phyloP scores from a whole-genome alignment of 176 grass and related monocot genomes.

The Oryza officinalis region DNA sequence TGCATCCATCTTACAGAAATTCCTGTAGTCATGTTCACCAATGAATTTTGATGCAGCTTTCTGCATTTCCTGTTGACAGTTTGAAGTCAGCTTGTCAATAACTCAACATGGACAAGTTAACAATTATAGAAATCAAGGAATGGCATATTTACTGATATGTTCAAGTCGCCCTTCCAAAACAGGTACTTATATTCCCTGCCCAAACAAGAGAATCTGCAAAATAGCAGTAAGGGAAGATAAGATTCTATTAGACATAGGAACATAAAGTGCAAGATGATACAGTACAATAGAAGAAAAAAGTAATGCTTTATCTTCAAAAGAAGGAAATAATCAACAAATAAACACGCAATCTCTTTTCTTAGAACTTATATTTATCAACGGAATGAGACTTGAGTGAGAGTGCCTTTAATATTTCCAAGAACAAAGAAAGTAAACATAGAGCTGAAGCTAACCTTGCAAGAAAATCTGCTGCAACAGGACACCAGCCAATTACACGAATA shows the following conservation, averaged over 20 bases:
- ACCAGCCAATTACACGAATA: slow-evolving; percentile 91
- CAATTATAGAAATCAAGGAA: slow-evolving; percentile 25
- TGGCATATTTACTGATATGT: slow-evolving; percentile 60
- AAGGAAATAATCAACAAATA: background rate
- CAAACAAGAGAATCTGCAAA: slow-evolving; percentile 90
- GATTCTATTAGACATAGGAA: background rate
- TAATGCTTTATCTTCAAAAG: background rate
- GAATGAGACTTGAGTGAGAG: background rate
- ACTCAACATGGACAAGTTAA: background rate
- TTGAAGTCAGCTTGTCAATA: background rate
- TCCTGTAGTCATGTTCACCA: slow-evolving; percentile 93
- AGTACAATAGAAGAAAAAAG: slow-evolving; percentile 13
- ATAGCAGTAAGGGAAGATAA: slow-evolving; percentile 26
- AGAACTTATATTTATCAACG: slow-evolving; percentile 2
- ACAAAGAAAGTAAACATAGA: slow-evolving; percentile 5
- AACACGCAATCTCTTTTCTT: background rate
- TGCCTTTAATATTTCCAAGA: background rate
- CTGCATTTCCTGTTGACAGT: slow-evolving; percentile 77
- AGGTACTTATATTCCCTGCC: slow-evolving; percentile 87
- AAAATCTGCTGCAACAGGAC: slow-evolving; percentile 74
- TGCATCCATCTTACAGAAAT: slow-evolving; percentile 99
- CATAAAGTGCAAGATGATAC: background rate
- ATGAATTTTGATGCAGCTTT: slow-evolving; percentile 73
- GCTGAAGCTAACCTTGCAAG: slow-evolving; percentile 65
- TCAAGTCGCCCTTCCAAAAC: slow-evolving; percentile 82